Base-by-base conservation (phyloP, 2,329 filamentous ascomycete species). In the Lojkania enalia region DNA sequence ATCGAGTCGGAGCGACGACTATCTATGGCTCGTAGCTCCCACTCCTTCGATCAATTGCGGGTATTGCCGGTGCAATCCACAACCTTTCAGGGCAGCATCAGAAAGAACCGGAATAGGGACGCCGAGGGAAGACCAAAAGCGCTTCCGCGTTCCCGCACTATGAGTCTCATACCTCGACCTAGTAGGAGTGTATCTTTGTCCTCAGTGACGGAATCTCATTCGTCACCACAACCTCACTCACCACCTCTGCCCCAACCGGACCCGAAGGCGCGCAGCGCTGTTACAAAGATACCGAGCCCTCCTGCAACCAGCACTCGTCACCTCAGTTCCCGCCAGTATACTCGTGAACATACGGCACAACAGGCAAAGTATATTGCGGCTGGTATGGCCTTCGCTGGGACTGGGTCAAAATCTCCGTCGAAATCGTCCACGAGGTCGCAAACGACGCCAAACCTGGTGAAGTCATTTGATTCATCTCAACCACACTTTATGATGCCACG, bases 81-180 rank as follows among this genome's bases (percentile, higher is more conserved):
- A 9, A 45, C 30, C 15, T 15, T 45, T 25, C 16, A 20, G 6
- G 35, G 39, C 13, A 11, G 15, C 15, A 19, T 19, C 4, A 46
- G 7, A 12, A 32, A 30, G 14, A 19, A 38, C 21, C 31, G 41
- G 30, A 33, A 12, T 20, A 31, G 27, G 2, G 51, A 57, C 23
- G 16, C 39, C 12, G 48, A 61, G 18, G 41, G 45, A 2, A 61
- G 54, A 15, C 54, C 54, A 1, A 58, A 45, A 35, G 44, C 55
- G 29, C 39, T 64, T 4, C 58, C 62, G 18, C 58, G 61, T 36
- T 63, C 63, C 16, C 61, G 54, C 19, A 67, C 65, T 12, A 48
- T 61, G 48, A 67, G 63, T 51, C 64, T 57, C 52, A 64, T 69
- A 31, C 63, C 66, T 7, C 58, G 60, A 4, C 57, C 57, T 3